Evolutionary conservation across 768 basidiomycete genomes (phyloP).

Genomic region (Suillus paluster): DNA sequence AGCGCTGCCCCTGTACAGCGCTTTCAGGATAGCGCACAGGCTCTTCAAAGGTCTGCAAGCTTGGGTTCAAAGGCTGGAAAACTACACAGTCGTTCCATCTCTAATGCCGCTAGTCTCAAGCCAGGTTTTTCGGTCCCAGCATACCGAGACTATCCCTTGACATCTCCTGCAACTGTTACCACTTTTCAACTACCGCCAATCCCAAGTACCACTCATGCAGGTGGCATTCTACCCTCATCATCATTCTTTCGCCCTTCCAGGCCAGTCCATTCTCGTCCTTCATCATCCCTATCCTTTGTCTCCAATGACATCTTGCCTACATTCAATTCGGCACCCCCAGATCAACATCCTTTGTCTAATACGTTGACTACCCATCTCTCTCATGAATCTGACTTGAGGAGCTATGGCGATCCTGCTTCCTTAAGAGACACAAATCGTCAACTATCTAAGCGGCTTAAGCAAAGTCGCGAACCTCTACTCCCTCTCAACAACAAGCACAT

Average conservation of each 20-base stretch:
- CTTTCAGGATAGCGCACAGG: constrained; percentile 12
- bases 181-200: constrained; percentile 26
- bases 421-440: constrained; percentile 31
- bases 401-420: constrained; percentile 23
- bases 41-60: constrained; percentile 16
- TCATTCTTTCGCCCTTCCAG: constrained; percentile 78
- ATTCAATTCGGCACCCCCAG: constrained; percentile 26
- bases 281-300: constrained; percentile 38
- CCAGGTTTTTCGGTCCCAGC: constrained; percentile 16
- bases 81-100: constrained; percentile 14
- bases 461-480: constrained; percentile 75
- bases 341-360: constrained; percentile 46
- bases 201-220: constrained; percentile 60
- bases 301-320: constrained; percentile 37
- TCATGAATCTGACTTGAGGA: constrained; percentile 46
- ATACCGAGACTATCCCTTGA: constrained; percentile 25
- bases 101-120: constrained; percentile 18
- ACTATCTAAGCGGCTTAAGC: constrained; percentile 52
- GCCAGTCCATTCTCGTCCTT: constrained; percentile 53
- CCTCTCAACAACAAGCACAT: constrained; percentile 41
- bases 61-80: constrained; percentile 11
- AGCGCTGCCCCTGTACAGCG: constrained; percentile 18
- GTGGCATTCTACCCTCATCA: constrained; percentile 77
- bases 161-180: constrained; percentile 32
- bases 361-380: constrained; percentile 42